Base-by-base conservation (phyloP, 2,329 filamentous ascomycete species). In the Nemania bipapillata region DNA sequence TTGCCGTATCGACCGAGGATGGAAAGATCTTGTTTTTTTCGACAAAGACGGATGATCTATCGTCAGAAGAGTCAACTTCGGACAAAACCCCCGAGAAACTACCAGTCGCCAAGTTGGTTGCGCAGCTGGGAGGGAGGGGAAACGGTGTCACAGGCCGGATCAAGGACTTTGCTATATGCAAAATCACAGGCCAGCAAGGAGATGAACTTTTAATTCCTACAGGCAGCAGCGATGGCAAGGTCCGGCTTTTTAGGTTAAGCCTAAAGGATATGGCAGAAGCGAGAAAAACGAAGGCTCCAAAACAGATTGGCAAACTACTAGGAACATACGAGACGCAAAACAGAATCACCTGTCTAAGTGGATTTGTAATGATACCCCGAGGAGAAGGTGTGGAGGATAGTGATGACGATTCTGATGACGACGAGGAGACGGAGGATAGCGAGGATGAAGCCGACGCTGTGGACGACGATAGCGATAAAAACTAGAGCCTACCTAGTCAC, bases 1-100 rank as follows among this genome's bases (percentile, higher is more conserved):
- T 98, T 49, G 90, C 91, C 0, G 84, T 96, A 0, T 93, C 93
- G 1, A 97, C 96, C 0, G 96, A 98, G 79, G 95, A 98, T 78
- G 96, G 96, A 0, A 86, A 92, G 60, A 86, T 98, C 40, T 77
- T 97, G 59, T 93, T 98, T 79, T 97, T 93, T 79, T 91, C 91
- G 42, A 94, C 93, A 1, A 85, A 83, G 55, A 79, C 80, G 0
- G 81, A 82, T 9, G 83, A 87, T 69, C 74, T 88, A 5, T 77
- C 69, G 63, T 72, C 71, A 63, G 78, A 74, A 50, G 79, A 81
- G 42, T 75, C 79, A 24, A 78, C 80, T 11, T 82, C 84, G 15
- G 81, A 84, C 30, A 79, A 81, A 22, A 82, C 83, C 65, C 77
- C 70, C 52, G 70, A 63, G 66, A 59, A 70, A 24, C 81, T 90